phyloP scores from a whole-genome alignment of 2,329 filamentous ascomycete species.

The Microdochium trichocladiopsis region DNA sequence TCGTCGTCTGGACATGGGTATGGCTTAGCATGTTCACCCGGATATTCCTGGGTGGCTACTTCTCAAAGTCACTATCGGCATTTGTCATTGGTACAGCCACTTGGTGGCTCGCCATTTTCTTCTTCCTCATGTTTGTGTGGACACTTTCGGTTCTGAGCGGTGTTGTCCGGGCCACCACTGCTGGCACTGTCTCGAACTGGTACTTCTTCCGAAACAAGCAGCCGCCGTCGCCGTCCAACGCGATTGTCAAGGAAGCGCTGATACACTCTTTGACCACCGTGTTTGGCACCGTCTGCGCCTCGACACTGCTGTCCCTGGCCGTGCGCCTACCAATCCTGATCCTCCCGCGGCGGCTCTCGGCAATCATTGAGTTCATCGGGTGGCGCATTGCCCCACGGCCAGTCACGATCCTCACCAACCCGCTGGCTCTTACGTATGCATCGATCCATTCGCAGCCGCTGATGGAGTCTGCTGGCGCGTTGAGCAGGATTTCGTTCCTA shows the following conservation, averaged over 20 bases:
- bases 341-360: constrained; percentile 62
- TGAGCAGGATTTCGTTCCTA: constrained; percentile 78
- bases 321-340: constrained; percentile 81
- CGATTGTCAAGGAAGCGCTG: constrained; percentile 78
- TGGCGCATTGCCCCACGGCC: constrained; percentile 81
- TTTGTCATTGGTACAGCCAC: constrained; percentile 84
- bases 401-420: constrained; percentile 80
- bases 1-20: constrained; percentile 87
- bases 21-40: constrained; percentile 97
- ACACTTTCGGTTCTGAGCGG: constrained; percentile 81
- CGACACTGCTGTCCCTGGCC: constrained; percentile 71
- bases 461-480: constrained; percentile 66
- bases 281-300: constrained; percentile 87
- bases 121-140: constrained; percentile 94
- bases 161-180: constrained; percentile 84
- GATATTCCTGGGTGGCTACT: constrained; percentile 88
- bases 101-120: constrained; percentile 93
- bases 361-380: constrained; percentile 63
- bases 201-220: constrained; percentile 90
- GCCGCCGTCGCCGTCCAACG: constrained; percentile 68
- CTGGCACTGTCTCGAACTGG: constrained; percentile 95
- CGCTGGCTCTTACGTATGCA: constrained; percentile 84
- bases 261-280: constrained; percentile 77
- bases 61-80: constrained; percentile 50
- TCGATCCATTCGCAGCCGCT: constrained; percentile 89